Evolutionary conservation across 768 basidiomycete genomes (phyloP).

Genomic region (Scleroderma bovista): DNA sequence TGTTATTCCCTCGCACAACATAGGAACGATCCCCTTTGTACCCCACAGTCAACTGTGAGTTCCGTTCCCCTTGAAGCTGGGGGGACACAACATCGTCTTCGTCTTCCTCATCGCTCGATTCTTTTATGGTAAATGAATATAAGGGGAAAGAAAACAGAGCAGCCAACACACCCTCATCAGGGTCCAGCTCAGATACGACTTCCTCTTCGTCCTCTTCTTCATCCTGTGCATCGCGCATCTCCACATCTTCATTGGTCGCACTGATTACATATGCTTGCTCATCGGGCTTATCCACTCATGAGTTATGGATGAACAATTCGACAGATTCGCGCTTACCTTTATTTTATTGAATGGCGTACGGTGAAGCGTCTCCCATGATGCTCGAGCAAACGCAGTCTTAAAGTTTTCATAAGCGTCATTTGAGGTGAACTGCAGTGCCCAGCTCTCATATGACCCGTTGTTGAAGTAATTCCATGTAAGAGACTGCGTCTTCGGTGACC

Average conservation of each 20-base stretch:
- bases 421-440: slow-evolving; percentile 70
- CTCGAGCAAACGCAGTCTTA: slow-evolving; percentile 57
- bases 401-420: slow-evolving; percentile 55
- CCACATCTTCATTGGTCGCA: slow-evolving; percentile 75
- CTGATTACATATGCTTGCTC: slow-evolving; percentile 82
- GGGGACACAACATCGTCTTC: slow-evolving; percentile 41
- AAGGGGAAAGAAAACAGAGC: not conserved
- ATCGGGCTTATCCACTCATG: slow-evolving; percentile 48
- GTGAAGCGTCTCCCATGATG: slow-evolving; percentile 79
- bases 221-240: slow-evolving; percentile 75
- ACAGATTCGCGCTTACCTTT: slow-evolving; percentile 45
- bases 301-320: not conserved
- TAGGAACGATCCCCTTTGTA: slow-evolving; percentile 95
- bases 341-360: slow-evolving; percentile 70
- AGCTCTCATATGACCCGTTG: slow-evolving; percentile 60
- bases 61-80: slow-evolving; percentile 55
- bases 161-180: slow-evolving; percentile 47
- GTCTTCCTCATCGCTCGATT: slow-evolving; percentile 36
- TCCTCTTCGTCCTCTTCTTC: slow-evolving; percentile 80
- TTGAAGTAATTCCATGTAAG: slow-evolving; percentile 85
- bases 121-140: slow-evolving; percentile 22
- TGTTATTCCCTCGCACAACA: slow-evolving; percentile 86
- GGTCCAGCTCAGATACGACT: slow-evolving; percentile 61
- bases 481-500: slow-evolving; percentile 55
- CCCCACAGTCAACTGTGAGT: slow-evolving; percentile 88